Evolutionary conservation across 306 rosid genomes (phyloP), one percentile per base, ranked within the genome.

Genomic region (Vicia sativa): DNA sequence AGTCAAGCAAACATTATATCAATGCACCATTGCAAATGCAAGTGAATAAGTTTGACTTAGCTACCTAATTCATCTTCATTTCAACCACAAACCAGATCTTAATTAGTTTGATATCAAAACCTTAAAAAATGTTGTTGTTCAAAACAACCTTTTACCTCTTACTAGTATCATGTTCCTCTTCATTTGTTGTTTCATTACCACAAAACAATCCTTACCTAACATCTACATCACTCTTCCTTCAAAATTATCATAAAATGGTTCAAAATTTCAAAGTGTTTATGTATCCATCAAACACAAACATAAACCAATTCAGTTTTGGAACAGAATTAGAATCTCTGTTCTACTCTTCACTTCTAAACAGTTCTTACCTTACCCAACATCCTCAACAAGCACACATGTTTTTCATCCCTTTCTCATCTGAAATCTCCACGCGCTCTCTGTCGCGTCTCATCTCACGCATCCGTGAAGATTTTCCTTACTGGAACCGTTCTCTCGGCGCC

Each of bases 401-500:
- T 80, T 84, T 89, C 54, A 38, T 89, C 76, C 96, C 91, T 13
- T 82, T 84, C 82, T 37, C 89, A 10, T 42, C 83, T 1, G 43
- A 62, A 16, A 55, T 61, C 72, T 49, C 87, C 69, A 11, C 72
- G 25, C 91, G 89, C 66, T 67, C 88, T 2, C 38, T 87, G 38
- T 57, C 76, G n/a, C 86, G 92, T 62, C 29, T 68, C 52, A 7
- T 88, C 38, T 50, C 81, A 35, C 48, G 48, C 43, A 37, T 86
- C 31, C 86, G 83, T 3, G 38, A 8, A 0, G 81, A 73, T 0
- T 48, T 66, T 21, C 92, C 97, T 0, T 86, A 73, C 81, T 91
- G 97, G 97, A 84, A 88, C 57, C 86, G 89, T 12, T 65, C 95
- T n/a, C 91, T 91, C 45, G 97, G 97, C 1, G 89, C 92, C 2